Evolutionary conservation across 116 monocot genomes (phyloP), one percentile per base, ranked within the genome.

Genomic region (Phalaenopsis hybrid): DNA sequence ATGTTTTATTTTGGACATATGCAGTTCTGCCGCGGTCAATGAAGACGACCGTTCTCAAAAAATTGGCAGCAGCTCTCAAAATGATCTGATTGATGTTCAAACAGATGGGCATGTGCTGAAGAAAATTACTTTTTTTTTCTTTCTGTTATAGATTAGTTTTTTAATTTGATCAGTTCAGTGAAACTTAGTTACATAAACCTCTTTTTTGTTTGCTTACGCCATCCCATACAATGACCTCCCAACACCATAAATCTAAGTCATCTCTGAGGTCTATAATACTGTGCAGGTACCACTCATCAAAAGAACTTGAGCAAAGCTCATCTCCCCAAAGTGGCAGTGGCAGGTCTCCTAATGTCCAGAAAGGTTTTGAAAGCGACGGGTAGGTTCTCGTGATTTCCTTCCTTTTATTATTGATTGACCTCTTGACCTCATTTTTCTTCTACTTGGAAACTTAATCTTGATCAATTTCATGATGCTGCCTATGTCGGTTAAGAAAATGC

Each of bases 321-420:
- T 41, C 72, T 41, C 41, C 72, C 13, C 11, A 2, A 5, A 41
- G 37, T 72, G 72, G 41, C 72, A 21, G 23, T 18, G 11, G 28
- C 23, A 67, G 72, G 11, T 33, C 31, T 72, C 37, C 31, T 21
- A 15, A 41, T 12, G 37, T 72, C 23, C 37, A 72, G 37, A 41
- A 72, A 31, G 72, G 41, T 72, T 72, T 72, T 72, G 21, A 72
- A 37, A 72, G 37, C 13, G 72, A 72, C 15, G 72, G 34, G 72
- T 72, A 72, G 12, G 72, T 37, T 31, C 72, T 70, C 6, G 2
- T 41, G 18, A 17, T 72, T 1, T 72, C 23, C 15, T 72, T 72
- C 41, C 13, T 0, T 72, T 72, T 34, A 72, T 34, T 72, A 41
- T 34, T 41, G 34, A 37, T 48, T 48, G 5, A 69, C 31, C 8